Evolutionary conservation across 495 filamentous ascomycete species (phyloP).

Genomic region (Polyplosphaeria fusca): DNA sequence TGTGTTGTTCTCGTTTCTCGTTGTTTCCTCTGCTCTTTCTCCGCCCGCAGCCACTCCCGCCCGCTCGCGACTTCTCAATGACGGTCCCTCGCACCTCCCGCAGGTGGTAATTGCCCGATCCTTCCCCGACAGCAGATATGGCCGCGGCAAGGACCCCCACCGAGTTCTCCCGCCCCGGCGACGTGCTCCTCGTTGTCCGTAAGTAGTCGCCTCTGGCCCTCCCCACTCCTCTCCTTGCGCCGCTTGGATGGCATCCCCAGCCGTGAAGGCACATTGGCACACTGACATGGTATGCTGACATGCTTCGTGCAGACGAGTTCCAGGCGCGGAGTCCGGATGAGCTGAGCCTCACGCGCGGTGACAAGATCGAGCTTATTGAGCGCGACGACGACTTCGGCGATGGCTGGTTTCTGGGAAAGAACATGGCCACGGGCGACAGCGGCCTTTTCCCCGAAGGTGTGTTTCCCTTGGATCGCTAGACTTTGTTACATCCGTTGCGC

Average conservation of each 20-base stretch:
- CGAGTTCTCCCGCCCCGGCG: neutral
- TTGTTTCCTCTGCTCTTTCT: too few relatives aligned
- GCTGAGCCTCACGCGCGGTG: constrained; percentile 79
- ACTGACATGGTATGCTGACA: too few relatives aligned
- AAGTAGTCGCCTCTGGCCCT: neutral
- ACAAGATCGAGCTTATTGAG: constrained; percentile 87
- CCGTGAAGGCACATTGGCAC: too few relatives aligned
- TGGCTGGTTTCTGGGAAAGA: constrained; percentile 92
- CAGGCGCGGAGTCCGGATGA: constrained; percentile 86
- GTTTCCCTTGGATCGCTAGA: constrained; percentile 26
- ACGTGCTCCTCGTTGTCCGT: neutral
- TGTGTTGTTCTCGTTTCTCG: too few relatives aligned
- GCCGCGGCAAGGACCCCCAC: neutral
- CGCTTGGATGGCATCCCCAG: too few relatives aligned
- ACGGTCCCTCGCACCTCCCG: neutral
- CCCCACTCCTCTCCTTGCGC: neutral
- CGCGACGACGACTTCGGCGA: constrained; percentile 97
- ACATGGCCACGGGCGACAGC: constrained; percentile 67
- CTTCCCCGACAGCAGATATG: too few relatives aligned
- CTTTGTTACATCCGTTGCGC: neutral
- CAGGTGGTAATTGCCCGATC: neutral
- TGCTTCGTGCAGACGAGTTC: constrained; percentile 66
- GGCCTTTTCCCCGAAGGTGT: constrained; percentile 89
- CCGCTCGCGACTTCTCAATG: neutral
- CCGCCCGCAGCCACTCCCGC: neutral